Evolutionary conservation across 371 early-diverging fungal species (phyloP), one percentile per base, ranked within the genome.

Genomic region (Mucor plumbeus): DNA sequence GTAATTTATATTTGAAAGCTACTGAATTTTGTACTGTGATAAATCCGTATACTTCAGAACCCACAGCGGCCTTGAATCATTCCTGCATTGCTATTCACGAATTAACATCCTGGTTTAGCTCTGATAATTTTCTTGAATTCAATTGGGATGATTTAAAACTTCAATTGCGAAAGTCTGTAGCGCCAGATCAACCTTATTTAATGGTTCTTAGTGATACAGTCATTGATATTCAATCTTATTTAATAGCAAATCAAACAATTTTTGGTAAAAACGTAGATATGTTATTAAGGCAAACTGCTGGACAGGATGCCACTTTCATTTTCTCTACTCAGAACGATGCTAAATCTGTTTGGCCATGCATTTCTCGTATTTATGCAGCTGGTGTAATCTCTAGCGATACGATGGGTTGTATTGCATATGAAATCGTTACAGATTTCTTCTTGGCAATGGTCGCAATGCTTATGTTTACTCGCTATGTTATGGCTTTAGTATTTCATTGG

Each of bases 401-500:
- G 5, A 85, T 87, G 26, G 97, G 97, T 9, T 97, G 98, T 81
- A 90, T 96, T 63, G 87, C 91, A 3, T 89, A 93, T 5, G 85
- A 93, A 56, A 74, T 94, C 35, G 86, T 92, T 76, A 79, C 91
- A 66, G 88, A 81, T 64, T 74, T 88, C 33, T 88, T 91, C 17
- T 68, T 93, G 3, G 61, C 44, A 59, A 75, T 85, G 4, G 82
- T 92, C 14, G 88, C 93, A 59, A 72, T 90, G 17, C 81, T 90
- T 15, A 86, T 94, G 60, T 86, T 93, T 34, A 59, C 91, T 50
- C 88, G 93, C 7, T 96, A 96, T 77, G 66, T 87, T 64, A 90
- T 97, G 87, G 97, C 97, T 11, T 76, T 93, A 38, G 70, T 90
- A 35, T 97, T 96, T 77, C 87, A 88, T 41, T 94, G 95, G 92